Evolutionary conservation across 1,284 basidiomycete species (phyloP).

Genomic region (Tranzscheliella williamsii): DNA sequence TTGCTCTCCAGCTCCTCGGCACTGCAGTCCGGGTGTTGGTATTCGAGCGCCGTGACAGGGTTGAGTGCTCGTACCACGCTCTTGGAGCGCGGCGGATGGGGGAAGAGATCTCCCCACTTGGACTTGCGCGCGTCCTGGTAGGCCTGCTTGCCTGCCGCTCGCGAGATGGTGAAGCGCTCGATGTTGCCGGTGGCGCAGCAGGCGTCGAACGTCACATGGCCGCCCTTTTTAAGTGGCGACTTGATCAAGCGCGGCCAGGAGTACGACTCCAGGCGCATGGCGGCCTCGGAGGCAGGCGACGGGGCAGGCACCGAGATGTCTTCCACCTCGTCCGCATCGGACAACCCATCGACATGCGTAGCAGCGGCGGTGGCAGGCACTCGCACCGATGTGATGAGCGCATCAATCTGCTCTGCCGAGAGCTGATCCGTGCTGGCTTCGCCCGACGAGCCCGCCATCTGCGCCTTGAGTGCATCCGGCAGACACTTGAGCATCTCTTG

Average conservation of each 20-base stretch:
- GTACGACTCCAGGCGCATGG: conserved; percentile 45
- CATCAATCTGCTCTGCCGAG: conserved; percentile 23
- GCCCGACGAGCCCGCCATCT: conserved; percentile 2
- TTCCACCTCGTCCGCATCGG: background rate
- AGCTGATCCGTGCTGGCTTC: background rate
- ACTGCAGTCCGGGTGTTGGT: background rate
- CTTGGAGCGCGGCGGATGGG: conserved; percentile 65
- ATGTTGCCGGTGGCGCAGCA: conserved; percentile 84
- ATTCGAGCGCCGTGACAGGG: conserved; percentile 17
- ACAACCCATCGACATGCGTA: background rate
- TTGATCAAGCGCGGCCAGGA: conserved; percentile 86
- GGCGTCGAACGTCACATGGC: conserved; percentile 88
- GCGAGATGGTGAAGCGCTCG: conserved; percentile 85
- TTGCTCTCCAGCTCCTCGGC: conserved; percentile 3
- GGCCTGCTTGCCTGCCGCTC: conserved; percentile 87
- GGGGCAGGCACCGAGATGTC: conserved; percentile 1
- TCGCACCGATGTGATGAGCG: conserved; percentile 24
- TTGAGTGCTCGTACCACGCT: conserved; percentile 24
- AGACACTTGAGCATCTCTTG: conserved; percentile 34
- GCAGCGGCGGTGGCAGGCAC: too few relatives aligned
- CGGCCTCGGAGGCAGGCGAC: conserved; percentile 10
- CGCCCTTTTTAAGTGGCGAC: conserved; percentile 85
- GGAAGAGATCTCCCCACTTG: conserved; percentile 91
- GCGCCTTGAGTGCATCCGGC: conserved; percentile 27
- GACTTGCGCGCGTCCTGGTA: conserved; percentile 95